Evolutionary conservation across 257 asterid genomes (phyloP), one percentile per base, ranked within the genome.

Genomic region (Rubia yunnanensis): DNA sequence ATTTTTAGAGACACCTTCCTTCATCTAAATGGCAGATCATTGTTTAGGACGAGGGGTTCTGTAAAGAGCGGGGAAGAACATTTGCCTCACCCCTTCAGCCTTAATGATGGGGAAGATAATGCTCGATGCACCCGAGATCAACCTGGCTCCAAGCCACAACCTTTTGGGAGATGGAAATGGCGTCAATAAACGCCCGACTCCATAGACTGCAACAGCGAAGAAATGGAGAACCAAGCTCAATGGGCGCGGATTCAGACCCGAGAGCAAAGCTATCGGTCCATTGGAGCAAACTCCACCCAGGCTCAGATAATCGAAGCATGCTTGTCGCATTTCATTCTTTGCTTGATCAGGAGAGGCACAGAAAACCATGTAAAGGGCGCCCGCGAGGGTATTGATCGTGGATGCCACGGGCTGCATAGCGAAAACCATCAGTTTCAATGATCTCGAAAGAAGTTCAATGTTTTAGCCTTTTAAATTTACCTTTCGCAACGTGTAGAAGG

Each of bases 321-420:
- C 88, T 26, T 80, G 69, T 5, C 83, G 81, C 88, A 83, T 78
- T 73, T 83, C 88, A 35, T 68, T 68, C 70, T 84, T 80, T 22
- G 84, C 86, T 76, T 72, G 80, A 70, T 83, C 88, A 30, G 84
- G 64, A 18, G 84, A 83, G 64, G 88, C 84, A 61, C 84, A 78
- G 18, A 78, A 83, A 18, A 83, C 82, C 72, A 76, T 83, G 71
- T 83, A 71, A 7, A 81, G 67, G 20, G 84, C 86, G 23, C 79
- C 83, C 5, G 86, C 88, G 72, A 83, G 53, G 9, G 86, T 76
- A 64, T 83, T 83, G 26, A 83, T 76, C 0, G 86, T 83, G 27
- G 85, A 83, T 15, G 88, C 85, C 70, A 83, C 81, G 15, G 86
- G 86, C 88, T 83, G 78, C 76, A 56, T 27, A 70, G 35, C 6